Percentiles rank a stretch among this genome's conserved stretches.
These are phyloP conservation scores for Rusavskia elegans DNA, from an alignment of 495 filamentous ascomycete species.

Conservation along the genomic window DNA sequence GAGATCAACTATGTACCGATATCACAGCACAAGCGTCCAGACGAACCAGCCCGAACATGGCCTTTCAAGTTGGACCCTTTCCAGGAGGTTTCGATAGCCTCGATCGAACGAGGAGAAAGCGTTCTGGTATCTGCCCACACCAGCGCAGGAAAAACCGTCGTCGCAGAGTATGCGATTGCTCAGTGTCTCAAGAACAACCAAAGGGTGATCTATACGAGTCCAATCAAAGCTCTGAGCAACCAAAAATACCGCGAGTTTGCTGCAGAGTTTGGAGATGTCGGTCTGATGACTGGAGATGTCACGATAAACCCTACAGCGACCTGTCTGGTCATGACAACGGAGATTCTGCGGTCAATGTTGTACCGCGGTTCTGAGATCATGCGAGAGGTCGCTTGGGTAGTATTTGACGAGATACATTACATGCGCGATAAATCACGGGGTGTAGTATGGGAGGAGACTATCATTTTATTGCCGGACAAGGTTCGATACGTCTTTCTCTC, in stretches of 20 bases:
- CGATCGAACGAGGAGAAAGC: constrained; percentile 89
- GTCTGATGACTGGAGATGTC: constrained; percentile 96
- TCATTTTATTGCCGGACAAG: constrained; percentile 93
- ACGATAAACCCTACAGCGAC: constrained; percentile 98
- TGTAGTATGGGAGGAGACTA: constrained; percentile 98
- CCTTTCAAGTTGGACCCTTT: constrained; percentile 92
- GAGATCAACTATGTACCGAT: constrained; percentile 79
- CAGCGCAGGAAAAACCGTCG: constrained; percentile 93
- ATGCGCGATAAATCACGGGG: constrained; percentile 86
- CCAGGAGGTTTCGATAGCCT: constrained; percentile 80
- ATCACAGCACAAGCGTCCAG: constrained; percentile 73
- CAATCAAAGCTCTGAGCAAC: constrained; percentile 95
- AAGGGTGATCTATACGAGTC: constrained; percentile 96
- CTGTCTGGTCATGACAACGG: constrained; percentile 97
- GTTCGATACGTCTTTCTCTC: constrained; percentile 97
- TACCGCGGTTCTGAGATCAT: constrained; percentile 98
- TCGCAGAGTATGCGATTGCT: constrained; percentile 95
- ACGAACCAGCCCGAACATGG: constrained; percentile 66
- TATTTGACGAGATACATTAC: constrained; percentile 98
- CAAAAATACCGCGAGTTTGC: constrained; percentile 96
- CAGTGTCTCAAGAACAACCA: constrained; percentile 95
- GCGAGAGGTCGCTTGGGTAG: constrained; percentile 94
- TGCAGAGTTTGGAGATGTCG: constrained; percentile 91
- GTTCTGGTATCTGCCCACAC: constrained; percentile 95
- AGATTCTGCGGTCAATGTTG: constrained; percentile 96